Evolutionary conservation across 2,329 filamentous ascomycete genomes (phyloP).

Genomic region (Lachnum nothofagi): DNA sequence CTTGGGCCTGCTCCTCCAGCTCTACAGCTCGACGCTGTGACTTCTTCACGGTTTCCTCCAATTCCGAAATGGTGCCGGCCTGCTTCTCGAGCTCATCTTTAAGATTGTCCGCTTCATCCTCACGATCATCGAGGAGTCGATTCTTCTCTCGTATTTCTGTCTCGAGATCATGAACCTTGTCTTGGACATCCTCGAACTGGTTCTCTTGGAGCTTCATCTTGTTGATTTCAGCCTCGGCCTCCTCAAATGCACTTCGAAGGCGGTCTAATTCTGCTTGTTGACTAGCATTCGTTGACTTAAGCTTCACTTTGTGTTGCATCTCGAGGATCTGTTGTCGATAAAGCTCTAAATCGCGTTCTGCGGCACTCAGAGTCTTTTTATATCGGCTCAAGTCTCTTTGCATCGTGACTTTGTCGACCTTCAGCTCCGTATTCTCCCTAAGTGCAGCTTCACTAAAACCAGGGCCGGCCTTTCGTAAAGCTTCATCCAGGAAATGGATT

Average conservation of each 20-base stretch:
- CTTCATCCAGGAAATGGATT: constrained; percentile 93
- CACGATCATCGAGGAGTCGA: constrained; percentile 63
- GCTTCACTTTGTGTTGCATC: constrained; percentile 74
- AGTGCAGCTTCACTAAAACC: constrained; percentile 85
- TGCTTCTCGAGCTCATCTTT: constrained; percentile 51
- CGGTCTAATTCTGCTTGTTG: constrained; percentile 57
- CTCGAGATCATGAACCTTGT: constrained; percentile 72
- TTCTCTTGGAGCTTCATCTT: constrained; percentile 55
- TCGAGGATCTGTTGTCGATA: constrained; percentile 79
- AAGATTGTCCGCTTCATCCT: constrained; percentile 69
- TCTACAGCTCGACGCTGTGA: constrained; percentile 47
- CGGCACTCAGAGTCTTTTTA: constrained; percentile 74
- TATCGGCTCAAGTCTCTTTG: constrained; percentile 80
- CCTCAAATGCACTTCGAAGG: constrained; percentile 52
- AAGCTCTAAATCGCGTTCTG: constrained; percentile 79
- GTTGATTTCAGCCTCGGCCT: constrained; percentile 44
- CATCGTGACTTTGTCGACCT: constrained; percentile 87
- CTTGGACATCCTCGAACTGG: constrained; percentile 61
- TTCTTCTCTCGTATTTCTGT: constrained; percentile 72
- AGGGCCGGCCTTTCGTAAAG: constrained; percentile 77
- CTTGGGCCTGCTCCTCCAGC: constrained; percentile 53
- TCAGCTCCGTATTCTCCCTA: constrained; percentile 92
- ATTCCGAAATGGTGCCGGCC: constrained; percentile 46
- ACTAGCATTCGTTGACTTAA: constrained; percentile 66
- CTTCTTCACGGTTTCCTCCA: constrained; percentile 57